A percentile compares a stretch with the other conserved stretches of the same genome.
Conservation (phyloP, 2,329 filamentous ascomycete species). For the Ophiostoma pallidulum region DNA sequence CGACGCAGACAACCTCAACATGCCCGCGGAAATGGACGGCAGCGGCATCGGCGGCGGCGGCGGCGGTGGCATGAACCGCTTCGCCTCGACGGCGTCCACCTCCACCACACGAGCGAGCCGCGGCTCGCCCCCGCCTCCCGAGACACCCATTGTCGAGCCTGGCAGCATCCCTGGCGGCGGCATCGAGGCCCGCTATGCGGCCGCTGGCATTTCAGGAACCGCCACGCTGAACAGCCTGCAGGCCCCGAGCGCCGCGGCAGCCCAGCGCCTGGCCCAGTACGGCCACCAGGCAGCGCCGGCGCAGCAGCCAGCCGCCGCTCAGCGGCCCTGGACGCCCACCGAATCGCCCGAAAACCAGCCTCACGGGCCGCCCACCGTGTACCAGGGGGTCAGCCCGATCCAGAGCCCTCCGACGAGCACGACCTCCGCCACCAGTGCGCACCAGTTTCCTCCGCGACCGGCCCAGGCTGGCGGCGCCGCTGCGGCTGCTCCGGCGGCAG, state of each 20-base stretch:
- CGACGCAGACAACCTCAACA: slow-evolving; percentile 25
- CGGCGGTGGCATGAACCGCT: slow-evolving; percentile 43
- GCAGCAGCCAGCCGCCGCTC: slow-evolving; percentile 1
- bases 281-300: slow-evolving; percentile 40
- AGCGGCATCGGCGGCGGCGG: neutral
- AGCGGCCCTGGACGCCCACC: slow-evolving; percentile 86
- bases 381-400: slow-evolving; percentile 74
- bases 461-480: slow-evolving; percentile 5
- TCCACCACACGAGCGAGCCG: slow-evolving; percentile 87
- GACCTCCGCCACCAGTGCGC: neutral
- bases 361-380: slow-evolving; percentile 83
- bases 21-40: slow-evolving; percentile 30
- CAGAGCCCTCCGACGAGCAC: slow-evolving; percentile 48
- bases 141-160: slow-evolving; percentile 75
- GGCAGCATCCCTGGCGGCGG: slow-evolving; percentile 62
- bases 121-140: slow-evolving; percentile 88
- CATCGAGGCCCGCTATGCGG: slow-evolving; percentile 86
- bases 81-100: slow-evolving; percentile 77
- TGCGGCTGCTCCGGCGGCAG: neutral
- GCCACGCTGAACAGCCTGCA: slow-evolving; percentile 69
- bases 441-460: slow-evolving; percentile 3
- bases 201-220: slow-evolving; percentile 79
- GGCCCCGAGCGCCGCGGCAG: slow-evolving; percentile 64
- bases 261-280: slow-evolving; percentile 75
- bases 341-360: slow-evolving; percentile 78